A percentile compares a stretch with the other conserved stretches of the same genome.
Conservation (phyloP, 2,329 filamentous ascomycete species). For the Acrocalymma vagum region DNA sequence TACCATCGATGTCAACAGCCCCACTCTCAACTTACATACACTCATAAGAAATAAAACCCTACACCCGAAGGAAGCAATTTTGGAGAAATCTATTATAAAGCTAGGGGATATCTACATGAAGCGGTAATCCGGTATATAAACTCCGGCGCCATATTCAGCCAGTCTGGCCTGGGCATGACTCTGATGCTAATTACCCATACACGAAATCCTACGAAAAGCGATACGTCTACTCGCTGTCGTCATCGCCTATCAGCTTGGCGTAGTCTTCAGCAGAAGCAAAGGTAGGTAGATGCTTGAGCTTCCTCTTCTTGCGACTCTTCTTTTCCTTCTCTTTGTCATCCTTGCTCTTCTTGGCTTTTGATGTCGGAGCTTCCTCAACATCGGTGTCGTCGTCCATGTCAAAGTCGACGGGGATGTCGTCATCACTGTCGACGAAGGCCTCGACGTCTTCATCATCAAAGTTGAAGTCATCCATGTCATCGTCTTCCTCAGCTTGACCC, state of each 20-base stretch:
- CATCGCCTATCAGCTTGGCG: slow-evolving; percentile 79
- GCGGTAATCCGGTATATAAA: slow-evolving; percentile 13
- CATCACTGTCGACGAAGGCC: slow-evolving; percentile 63
- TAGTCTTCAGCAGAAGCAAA: slow-evolving; percentile 97
- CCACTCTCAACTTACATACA: too few relatives aligned
- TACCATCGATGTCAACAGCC: too few relatives aligned
- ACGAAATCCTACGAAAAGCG: not conserved
- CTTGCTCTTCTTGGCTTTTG: slow-evolving; percentile 43
- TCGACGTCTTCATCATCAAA: slow-evolving; percentile 61
- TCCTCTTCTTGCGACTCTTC: slow-evolving; percentile 74
- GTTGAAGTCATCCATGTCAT: slow-evolving; percentile 49
- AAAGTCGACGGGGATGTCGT: slow-evolving; percentile 61
- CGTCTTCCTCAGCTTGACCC: slow-evolving; percentile 30
- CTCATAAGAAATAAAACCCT: too few relatives aligned
- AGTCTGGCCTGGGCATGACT: slow-evolving; percentile 1
- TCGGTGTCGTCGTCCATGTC: slow-evolving; percentile 51
- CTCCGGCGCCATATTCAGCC: slow-evolving; percentile 3
- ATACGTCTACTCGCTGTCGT: slow-evolving; percentile 51
- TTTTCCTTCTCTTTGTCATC: slow-evolving; percentile 49
- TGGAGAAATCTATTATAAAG: slow-evolving; percentile 28
- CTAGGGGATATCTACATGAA: slow-evolving; percentile 44
- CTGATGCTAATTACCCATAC: slow-evolving; percentile 1
- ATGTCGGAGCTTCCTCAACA: slow-evolving; percentile 52
- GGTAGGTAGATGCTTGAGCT: slow-evolving; percentile 86
- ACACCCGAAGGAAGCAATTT: too few relatives aligned